Percentiles rank a stretch among this genome's conserved stretches.
Evolutionary conservation across 345 rosid species (phyloP).

Genomic region (Linum tenue): DNA sequence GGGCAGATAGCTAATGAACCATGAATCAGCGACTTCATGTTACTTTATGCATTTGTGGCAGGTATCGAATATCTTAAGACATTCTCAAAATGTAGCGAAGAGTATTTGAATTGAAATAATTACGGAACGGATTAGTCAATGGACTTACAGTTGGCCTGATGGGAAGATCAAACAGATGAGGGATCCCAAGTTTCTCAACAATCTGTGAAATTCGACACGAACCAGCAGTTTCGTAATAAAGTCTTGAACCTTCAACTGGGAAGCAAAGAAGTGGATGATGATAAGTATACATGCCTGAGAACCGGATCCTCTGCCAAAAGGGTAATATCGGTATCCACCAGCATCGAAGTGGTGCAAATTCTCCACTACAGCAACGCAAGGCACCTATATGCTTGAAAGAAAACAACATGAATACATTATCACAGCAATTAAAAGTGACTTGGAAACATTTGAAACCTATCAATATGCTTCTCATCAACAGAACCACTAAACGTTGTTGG

Average conservation of each 20-base stretch:
- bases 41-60: conserved; percentile 9
- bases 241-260: not conserved
- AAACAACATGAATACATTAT: conserved; percentile 5
- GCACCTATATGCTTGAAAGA: conserved; percentile 44
- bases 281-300: conserved; percentile 52
- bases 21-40: conserved; percentile 5
- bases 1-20: conserved; percentile 64
- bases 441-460: not conserved
- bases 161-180: conserved; percentile 95
- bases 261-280: conserved; percentile 1
- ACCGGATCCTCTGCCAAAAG: conserved; percentile 97
- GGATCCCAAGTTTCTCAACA: conserved; percentile 90
- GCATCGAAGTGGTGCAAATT: conserved; percentile 97
- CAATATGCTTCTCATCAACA: not conserved
- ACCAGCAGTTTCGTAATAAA: too few species aligned
- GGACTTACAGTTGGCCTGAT: conserved; percentile 69
- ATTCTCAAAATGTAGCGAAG: not conserved
- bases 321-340: conserved; percentile 90
- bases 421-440: not conserved
- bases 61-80: not conserved
- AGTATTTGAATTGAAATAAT: not conserved
- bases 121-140: conserved; percentile 4
- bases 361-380: conserved; percentile 92
- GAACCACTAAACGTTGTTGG: not conserved
- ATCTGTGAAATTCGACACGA: conserved; percentile 38